Percentiles rank a stretch among this genome's conserved stretches.
These are phyloP conservation scores for Daldinia eschscholtzii DNA, from an alignment of 2,329 filamentous ascomycete genomes.

Conservation along the genomic window DNA sequence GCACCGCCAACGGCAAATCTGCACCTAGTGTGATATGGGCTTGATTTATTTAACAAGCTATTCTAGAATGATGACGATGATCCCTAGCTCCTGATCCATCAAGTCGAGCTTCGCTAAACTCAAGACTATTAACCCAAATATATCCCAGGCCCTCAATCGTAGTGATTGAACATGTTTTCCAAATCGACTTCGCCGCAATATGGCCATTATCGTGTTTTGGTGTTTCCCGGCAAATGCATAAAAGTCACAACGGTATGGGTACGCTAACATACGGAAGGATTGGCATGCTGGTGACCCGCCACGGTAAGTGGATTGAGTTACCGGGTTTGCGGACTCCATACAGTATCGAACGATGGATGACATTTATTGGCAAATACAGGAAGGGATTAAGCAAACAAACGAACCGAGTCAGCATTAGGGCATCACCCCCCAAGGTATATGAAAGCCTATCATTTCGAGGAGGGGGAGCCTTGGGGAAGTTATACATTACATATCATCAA, in stretches of 20 bases:
- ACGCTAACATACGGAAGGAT: constrained; percentile 17
- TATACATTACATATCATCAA: neutral
- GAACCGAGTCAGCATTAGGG: neutral
- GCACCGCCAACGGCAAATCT: neutral
- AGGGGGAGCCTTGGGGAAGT: neutral
- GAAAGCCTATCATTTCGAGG: neutral
- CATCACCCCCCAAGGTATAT: neutral
- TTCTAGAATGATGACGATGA: neutral
- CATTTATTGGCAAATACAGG: neutral
- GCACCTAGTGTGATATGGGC: neutral
- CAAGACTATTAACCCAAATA: neutral
- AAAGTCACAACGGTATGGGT: neutral
- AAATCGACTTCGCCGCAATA: neutral
- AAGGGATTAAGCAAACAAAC: neutral
- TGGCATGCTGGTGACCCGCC: constrained; percentile 16
- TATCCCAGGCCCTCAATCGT: neutral
- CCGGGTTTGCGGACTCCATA: constrained; percentile 8
- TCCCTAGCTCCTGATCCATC: neutral
- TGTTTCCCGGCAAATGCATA: neutral
- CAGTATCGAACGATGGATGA: constrained; percentile 1
- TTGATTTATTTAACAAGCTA: neutral
- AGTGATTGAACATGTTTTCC: neutral
- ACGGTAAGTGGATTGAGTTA: constrained; percentile 1
- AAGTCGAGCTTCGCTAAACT: neutral
- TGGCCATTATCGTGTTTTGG: neutral